Conservation (phyloP, 2,329 filamentous ascomycete genomes). For the Balansia obtecta region DNA sequence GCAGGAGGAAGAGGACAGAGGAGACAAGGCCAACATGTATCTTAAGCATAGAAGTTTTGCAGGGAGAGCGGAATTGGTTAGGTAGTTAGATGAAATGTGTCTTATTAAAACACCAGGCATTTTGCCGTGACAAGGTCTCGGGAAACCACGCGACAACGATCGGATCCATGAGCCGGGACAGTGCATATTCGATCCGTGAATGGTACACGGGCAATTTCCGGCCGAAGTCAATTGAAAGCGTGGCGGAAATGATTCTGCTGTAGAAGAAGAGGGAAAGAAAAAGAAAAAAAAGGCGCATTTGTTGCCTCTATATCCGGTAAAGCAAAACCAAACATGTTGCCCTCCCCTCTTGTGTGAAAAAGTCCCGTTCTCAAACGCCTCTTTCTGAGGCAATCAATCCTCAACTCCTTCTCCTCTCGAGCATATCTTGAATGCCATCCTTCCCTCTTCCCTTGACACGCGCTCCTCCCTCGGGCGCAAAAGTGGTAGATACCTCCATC, state of each 20-base stretch:
- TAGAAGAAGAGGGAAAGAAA: background rate
- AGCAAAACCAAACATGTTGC: background rate
- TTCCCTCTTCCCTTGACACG: slow-evolving; percentile 19
- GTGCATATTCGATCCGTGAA: background rate
- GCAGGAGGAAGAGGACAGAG: background rate
- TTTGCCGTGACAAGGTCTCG: too few relatives aligned
- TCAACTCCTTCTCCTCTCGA: slow-evolving; percentile 23
- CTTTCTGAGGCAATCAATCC: too few relatives aligned
- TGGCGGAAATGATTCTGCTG: background rate
- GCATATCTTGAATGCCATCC: slow-evolving; percentile 26
- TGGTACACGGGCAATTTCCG: background rate
- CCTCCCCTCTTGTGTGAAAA: background rate
- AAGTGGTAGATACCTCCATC: slow-evolving; percentile 32
- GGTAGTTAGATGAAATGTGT: background rate
- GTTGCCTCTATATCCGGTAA: background rate
- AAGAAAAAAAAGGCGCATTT: background rate
- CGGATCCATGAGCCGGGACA: too few relatives aligned
- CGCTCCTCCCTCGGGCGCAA: slow-evolving; percentile 22
- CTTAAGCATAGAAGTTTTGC: background rate
- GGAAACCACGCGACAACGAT: too few relatives aligned
- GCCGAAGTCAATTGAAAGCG: background rate
- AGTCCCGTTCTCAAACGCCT: too few relatives aligned
- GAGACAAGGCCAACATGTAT: background rate
- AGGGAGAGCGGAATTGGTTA: background rate
- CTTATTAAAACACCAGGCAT: background rate